Conservation (phyloP, 306 rosid species). For the Astragalus membranaceus region DNA sequence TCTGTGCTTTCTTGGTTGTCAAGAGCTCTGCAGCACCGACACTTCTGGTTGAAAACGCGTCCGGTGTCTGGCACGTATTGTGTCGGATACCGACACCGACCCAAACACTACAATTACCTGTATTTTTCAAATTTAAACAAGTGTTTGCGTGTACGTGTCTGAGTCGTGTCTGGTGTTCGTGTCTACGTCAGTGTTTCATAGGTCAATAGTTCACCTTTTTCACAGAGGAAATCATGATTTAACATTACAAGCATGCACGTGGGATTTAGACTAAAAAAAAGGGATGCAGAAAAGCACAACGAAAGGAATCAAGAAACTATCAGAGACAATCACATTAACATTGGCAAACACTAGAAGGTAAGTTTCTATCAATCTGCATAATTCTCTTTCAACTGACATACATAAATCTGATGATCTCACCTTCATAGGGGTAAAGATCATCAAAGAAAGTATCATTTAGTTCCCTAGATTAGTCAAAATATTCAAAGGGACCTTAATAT, state of each 20-base stretch:
- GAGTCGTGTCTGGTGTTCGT: too few relatives aligned
- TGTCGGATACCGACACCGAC: too few relatives aligned
- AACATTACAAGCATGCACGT: neutral
- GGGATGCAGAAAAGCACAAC: neutral
- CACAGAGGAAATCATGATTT: neutral
- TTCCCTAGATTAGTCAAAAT: neutral
- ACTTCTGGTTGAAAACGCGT: too few relatives aligned
- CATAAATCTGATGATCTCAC: neutral
- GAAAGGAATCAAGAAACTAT: neutral
- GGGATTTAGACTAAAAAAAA: neutral
- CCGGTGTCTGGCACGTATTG: too few relatives aligned
- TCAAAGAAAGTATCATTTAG: neutral
- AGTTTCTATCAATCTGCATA: neutral
- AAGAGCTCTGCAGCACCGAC: neutral
- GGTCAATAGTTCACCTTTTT: slow-evolving; percentile 57
- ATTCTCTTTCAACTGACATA: neutral
- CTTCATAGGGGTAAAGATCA: neutral
- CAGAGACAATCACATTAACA: neutral
- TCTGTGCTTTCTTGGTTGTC: slow-evolving; percentile 69
- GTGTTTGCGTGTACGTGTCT: too few relatives aligned
- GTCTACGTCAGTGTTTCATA: too few relatives aligned
- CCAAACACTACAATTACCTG: too few relatives aligned
- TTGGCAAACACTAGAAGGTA: slow-evolving; percentile 5
- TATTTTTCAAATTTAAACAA: too few relatives aligned
- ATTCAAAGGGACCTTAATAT: neutral